Evolutionary conservation across 108 stramenopile species (phyloP).

Genomic region (Craspedostauros australis): DNA sequence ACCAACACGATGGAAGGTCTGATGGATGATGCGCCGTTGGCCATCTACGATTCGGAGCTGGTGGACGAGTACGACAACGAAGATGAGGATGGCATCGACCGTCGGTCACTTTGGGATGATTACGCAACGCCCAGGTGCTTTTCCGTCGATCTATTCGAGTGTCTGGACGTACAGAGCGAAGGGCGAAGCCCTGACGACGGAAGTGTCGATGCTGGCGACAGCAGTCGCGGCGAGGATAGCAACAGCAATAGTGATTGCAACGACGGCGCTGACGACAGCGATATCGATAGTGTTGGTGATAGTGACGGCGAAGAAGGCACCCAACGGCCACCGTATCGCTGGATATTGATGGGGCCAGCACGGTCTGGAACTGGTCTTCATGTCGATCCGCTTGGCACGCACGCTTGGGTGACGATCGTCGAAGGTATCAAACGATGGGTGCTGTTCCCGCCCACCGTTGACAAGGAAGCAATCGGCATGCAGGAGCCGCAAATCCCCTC

Average conservation of each 20-base stretch:
- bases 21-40: constrained; percentile 75
- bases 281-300: too few species aligned
- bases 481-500: constrained; percentile 67
- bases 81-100: constrained; percentile 5
- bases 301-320: too few species aligned
- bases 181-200: too few species aligned
- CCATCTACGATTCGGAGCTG: constrained; percentile 79
- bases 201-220: too few species aligned
- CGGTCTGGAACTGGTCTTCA: constrained; percentile 81
- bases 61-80: constrained; percentile 21
- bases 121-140: too few species aligned
- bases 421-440: constrained; percentile 81
- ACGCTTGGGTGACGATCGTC: constrained; percentile 79
- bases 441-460: constrained; percentile 68
- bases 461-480: constrained; percentile 47
- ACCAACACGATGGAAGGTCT: constrained; percentile 41
- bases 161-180: too few species aligned
- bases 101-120: background rate
- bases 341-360: constrained; percentile 77
- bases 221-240: too few species aligned
- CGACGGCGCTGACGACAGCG: too few species aligned
- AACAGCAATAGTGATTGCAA: too few species aligned
- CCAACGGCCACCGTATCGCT: constrained; percentile 75
- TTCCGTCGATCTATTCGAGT: too few species aligned
- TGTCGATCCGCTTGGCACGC: constrained; percentile 78